Percentiles rank a stretch among this genome's conserved stretches.
phyloP scores from a whole-genome alignment of 352 stramenopile species.

The Globisporangium spiculum region DNA sequence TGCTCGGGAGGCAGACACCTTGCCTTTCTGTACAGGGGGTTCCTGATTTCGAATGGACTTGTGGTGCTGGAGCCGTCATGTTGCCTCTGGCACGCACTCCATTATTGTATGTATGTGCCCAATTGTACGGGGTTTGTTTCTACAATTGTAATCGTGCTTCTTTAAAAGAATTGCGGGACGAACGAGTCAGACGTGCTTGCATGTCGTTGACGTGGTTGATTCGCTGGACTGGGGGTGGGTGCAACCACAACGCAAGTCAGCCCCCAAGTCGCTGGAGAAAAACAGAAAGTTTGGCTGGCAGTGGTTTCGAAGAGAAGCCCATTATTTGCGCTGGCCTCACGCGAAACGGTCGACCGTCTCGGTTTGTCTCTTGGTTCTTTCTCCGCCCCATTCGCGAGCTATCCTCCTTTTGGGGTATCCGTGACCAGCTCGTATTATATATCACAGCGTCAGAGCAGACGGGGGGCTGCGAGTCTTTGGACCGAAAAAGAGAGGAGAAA shows the following conservation, averaged over 20 bases:
- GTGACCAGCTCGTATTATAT: background rate
- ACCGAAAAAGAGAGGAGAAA: background rate
- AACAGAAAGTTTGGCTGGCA: background rate
- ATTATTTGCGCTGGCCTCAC: background rate
- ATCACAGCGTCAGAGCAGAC: background rate
- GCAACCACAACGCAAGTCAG: background rate
- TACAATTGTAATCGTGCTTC: background rate
- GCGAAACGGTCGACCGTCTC: background rate
- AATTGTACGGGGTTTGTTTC: background rate
- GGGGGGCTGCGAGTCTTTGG: background rate
- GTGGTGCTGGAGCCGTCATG: background rate
- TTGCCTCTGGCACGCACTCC: background rate
- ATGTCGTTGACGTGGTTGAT: background rate
- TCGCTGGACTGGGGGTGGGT: background rate
- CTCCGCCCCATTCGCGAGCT: background rate
- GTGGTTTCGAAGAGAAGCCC: slow-evolving; percentile 1
- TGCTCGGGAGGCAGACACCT: background rate
- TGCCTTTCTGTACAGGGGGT: background rate
- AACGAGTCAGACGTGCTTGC: background rate
- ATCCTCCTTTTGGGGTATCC: background rate
- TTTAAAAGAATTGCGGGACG: background rate
- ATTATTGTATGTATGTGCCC: background rate
- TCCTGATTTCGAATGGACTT: background rate
- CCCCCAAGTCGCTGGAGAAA: background rate
- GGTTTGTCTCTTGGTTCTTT: background rate